A percentile compares a stretch with the other conserved stretches of the same genome.
Conservation (phyloP, 2,329 filamentous ascomycete species). For the Colletotrichum tabaci region DNA sequence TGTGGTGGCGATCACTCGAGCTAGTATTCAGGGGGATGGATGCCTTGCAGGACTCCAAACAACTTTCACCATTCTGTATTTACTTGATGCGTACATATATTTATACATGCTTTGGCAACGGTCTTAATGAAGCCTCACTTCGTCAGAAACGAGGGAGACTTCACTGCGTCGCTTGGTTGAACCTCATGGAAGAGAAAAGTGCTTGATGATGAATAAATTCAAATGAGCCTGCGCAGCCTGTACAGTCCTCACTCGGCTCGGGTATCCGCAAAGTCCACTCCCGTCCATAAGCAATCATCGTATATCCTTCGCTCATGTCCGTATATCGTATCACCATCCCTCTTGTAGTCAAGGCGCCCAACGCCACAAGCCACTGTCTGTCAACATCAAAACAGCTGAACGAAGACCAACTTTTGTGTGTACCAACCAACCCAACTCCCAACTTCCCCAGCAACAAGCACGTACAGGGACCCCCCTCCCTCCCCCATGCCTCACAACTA, state of each 20-base stretch:
- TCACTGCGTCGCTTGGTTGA: background rate
- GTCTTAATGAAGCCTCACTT: background rate
- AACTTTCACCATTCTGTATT: conserved; percentile 11
- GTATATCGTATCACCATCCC: background rate
- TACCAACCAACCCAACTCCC: background rate
- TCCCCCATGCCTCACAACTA: conserved; percentile 1
- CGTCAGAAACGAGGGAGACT: background rate
- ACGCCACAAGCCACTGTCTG: background rate
- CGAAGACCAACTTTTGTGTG: conserved; percentile 21
- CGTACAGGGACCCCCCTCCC: too few relatives aligned
- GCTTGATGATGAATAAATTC: background rate
- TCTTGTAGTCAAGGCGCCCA: background rate
- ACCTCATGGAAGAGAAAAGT: background rate
- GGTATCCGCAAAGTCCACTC: conserved; percentile 18
- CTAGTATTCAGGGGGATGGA: background rate
- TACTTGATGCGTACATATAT: conserved; percentile 18
- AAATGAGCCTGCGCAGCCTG: background rate
- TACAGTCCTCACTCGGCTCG: background rate
- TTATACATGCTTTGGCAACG: background rate
- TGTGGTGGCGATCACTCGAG: background rate
- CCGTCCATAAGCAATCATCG: background rate
- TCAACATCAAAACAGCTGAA: background rate
- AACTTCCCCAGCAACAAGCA: too few relatives aligned
- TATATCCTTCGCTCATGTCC: background rate
- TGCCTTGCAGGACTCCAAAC: background rate